Percentiles rank a stretch among this genome's conserved stretches.
Evolutionary conservation across 495 filamentous ascomycete species (phyloP).

Genomic region (Talaromyces liani): DNA sequence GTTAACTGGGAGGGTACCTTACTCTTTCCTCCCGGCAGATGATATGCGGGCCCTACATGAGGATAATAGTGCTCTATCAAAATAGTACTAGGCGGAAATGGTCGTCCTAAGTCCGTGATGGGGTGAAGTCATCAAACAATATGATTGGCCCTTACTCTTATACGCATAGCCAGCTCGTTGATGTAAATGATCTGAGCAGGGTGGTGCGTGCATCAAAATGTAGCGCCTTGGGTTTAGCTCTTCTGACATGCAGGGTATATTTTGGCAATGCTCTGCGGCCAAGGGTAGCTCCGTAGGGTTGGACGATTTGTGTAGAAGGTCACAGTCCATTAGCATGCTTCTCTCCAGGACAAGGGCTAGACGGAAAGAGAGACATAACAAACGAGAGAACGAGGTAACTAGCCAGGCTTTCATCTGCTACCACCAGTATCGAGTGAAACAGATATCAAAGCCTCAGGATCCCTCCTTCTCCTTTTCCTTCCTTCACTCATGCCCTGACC

Average conservation of each 20-base stretch:
- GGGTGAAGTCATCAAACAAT: background rate
- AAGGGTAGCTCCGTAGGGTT: slow-evolving; percentile 2
- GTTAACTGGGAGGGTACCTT: background rate
- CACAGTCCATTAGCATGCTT: background rate
- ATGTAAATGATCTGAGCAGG: background rate
- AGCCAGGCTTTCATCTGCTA: background rate
- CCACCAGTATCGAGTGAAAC: slow-evolving; percentile 5
- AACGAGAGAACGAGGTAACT: background rate
- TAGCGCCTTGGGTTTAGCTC: background rate
- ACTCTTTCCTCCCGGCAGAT: background rate
- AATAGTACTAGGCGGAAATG: background rate
- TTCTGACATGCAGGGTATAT: slow-evolving; percentile 2
- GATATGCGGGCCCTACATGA: background rate
- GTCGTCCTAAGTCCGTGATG: background rate
- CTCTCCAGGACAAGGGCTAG: slow-evolving; percentile 3
- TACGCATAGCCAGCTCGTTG: background rate
- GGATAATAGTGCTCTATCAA: background rate
- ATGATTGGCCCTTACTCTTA: background rate
- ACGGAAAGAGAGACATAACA: background rate
- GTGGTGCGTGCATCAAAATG: slow-evolving; percentile 6
- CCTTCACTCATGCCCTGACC: background rate
- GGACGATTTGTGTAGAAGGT: slow-evolving; percentile 4
- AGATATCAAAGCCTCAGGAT: slow-evolving; percentile 6
- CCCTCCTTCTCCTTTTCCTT: background rate
- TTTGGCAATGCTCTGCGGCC: background rate